Conservation (phyloP, 106 monocot genomes). For the Dendrobium huoshanense region DNA sequence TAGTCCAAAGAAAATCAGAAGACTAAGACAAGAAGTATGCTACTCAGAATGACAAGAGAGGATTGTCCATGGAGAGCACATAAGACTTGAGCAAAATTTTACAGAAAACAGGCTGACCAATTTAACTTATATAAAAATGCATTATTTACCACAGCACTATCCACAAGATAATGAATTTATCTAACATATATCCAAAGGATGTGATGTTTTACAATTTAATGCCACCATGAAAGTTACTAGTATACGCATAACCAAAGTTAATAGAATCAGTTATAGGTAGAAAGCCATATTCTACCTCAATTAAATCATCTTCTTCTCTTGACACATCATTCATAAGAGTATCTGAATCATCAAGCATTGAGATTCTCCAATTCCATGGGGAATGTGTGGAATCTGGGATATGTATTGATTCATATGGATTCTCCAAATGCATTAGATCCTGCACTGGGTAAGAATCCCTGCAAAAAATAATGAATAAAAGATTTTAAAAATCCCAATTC, state of each 20-base stretch:
- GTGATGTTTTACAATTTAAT: not conserved
- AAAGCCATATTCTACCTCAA: not conserved
- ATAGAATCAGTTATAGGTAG: not conserved
- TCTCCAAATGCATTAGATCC: conserved; percentile 8
- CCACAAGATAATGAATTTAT: too few relatives aligned
- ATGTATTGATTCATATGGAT: conserved; percentile 2
- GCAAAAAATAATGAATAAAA: conserved; percentile 9
- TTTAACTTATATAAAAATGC: too few relatives aligned
- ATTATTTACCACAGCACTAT: not conserved
- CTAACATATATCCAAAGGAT: not conserved
- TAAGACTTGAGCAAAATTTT: too few relatives aligned
- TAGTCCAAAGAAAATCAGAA: too few relatives aligned
- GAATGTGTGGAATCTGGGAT: conserved; percentile 9
- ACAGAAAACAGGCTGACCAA: too few relatives aligned
- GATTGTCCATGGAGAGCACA: too few relatives aligned
- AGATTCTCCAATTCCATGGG: conserved; percentile 17
- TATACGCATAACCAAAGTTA: not conserved
- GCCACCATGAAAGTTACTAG: too few relatives aligned
- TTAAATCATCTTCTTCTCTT: not conserved
- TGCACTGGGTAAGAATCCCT: conserved; percentile 26
- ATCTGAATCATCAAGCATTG: conserved; percentile 18
- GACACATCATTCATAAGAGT: conserved; percentile 3
- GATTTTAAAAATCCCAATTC: not conserved
- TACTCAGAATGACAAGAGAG: too few relatives aligned
- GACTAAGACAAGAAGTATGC: too few relatives aligned